Evolutionary conservation across 805 yeast genomes (phyloP), one percentile per base, ranked within the genome.

Genomic region (Clavispora vitiphila): DNA sequence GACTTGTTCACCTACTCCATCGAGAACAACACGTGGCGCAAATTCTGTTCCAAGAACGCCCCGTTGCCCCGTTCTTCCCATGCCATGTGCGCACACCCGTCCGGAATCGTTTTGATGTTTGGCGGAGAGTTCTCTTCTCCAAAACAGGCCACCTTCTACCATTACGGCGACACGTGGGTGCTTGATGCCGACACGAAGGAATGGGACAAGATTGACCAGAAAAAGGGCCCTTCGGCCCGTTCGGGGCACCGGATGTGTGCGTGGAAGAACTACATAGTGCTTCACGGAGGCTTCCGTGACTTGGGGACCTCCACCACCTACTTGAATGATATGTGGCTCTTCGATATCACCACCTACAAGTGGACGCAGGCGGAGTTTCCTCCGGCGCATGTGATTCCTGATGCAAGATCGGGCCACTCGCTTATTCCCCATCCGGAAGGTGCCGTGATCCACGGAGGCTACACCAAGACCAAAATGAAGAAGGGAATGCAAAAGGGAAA

Each of bases 101-200:
- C 89, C 2, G 98, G 98, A 9, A 69, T 90, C 2, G 76, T 87
- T 21, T 61, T 91, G 45, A 64, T 91, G 71, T 93, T 88, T 65
- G 99, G 98, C 38, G 99, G 99, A 55, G 99, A 91, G 64, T 91
- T 93, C 54, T 86, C 96, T 1, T 86, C 96, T 12, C 98, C 98
- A 3, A 91, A 91, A 55, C 99, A 91, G 61, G 80, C 87, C 38
- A 88, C 96, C 0, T 91, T 91, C 63, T 93, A 93, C 61, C 99
- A 91, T 63, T 91, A 87, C 60, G 91, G 96, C 14, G 99, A 91
- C 58, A 84, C 96, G 4, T 91, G 99, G 99, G 73, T 91, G 36
- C 68, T 91, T 45, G 98, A 93, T 55, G 77, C 90, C 1, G 79
- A 75, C 24, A 71, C 83, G 14, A 88, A 86, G 55, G 96, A 89